Conservation (phyloP, 306 rosid species). For the Gillenia trifoliata region DNA sequence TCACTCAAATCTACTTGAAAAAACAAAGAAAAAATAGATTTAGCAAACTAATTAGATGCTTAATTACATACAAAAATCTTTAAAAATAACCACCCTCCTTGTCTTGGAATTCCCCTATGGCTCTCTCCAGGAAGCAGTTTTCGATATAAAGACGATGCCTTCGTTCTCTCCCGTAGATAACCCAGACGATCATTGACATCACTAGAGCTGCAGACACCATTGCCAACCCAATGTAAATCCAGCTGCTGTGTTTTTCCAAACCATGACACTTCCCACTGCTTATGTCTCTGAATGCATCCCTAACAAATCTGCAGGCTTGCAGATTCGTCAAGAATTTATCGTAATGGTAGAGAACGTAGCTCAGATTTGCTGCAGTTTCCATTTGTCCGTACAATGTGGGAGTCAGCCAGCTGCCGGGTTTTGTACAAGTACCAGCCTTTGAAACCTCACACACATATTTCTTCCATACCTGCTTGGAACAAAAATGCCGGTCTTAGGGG, state of each 20-base stretch:
- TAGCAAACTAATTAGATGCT: not conserved
- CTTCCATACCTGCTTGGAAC: conserved; percentile 33
- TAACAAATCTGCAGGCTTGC: conserved; percentile 39
- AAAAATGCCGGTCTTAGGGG: not conserved
- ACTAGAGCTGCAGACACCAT: conserved; percentile 30
- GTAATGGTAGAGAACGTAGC: conserved; percentile 18
- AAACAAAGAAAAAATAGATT: not conserved
- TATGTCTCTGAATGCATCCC: conserved; percentile 1
- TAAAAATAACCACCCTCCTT: not conserved
- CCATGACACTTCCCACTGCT: conserved; percentile 4
- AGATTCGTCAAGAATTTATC: conserved; percentile 36
- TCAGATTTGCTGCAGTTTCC: conserved; percentile 28
- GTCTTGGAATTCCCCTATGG: not conserved
- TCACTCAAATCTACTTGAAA: not conserved
- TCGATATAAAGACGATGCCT: conserved; percentile 11
- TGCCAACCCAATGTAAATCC: conserved; percentile 29
- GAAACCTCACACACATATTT: conserved; percentile 14
- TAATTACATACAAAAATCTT: not conserved
- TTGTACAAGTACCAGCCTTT: no score
- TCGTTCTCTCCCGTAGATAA: conserved; percentile 27
- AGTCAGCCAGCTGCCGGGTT: conserved; percentile 23
- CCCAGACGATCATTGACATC: conserved; percentile 44
- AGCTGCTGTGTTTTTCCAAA: conserved; percentile 15
- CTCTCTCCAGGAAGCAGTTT: not conserved
- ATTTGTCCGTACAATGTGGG: conserved; percentile 32